Conservation (phyloP, 176 grass and related monocot species). For the Aegilops tauschii region DNA sequence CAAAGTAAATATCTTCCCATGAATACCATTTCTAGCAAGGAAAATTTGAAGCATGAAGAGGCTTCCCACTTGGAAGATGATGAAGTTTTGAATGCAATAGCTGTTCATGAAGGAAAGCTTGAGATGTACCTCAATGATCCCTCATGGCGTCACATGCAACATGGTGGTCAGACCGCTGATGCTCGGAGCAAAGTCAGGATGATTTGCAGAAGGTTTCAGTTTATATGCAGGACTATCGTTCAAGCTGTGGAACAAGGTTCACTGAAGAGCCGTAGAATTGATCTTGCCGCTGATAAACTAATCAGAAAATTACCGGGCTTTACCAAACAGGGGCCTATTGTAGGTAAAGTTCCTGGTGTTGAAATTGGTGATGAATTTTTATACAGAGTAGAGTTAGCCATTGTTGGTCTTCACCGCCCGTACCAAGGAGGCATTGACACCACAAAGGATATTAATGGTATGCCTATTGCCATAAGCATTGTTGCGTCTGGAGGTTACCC, state of each 20-base stretch:
- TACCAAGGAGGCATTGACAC: constrained; percentile 70
- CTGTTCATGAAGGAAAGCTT: constrained; percentile 24
- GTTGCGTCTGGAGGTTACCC: constrained; percentile 74
- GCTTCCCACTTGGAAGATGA: constrained; percentile 27
- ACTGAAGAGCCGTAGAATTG: constrained; percentile 35
- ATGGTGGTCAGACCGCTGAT: constrained; percentile 23
- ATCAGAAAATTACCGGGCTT: constrained; percentile 42
- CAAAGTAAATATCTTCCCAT: neutral
- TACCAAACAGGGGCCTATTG: constrained; percentile 32
- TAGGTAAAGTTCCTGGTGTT: constrained; percentile 63
- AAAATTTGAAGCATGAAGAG: constrained; percentile 22
- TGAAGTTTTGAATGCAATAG: constrained; percentile 25
- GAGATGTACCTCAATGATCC: constrained; percentile 28
- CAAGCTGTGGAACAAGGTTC: constrained; percentile 33
- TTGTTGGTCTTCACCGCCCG: constrained; percentile 66
- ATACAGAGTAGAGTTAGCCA: constrained; percentile 62
- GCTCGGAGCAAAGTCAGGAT: constrained; percentile 44
- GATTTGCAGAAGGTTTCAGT: constrained; percentile 43
- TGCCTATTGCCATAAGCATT: constrained; percentile 60
- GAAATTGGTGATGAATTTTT: constrained; percentile 87
- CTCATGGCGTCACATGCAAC: neutral
- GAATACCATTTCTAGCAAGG: neutral
- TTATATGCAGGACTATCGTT: constrained; percentile 48
- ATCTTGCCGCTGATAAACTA: constrained; percentile 42
- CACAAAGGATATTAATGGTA: constrained; percentile 22